Conservation (phyloP, 768 basidiomycete species). For the Suillus spraguei region DNA sequence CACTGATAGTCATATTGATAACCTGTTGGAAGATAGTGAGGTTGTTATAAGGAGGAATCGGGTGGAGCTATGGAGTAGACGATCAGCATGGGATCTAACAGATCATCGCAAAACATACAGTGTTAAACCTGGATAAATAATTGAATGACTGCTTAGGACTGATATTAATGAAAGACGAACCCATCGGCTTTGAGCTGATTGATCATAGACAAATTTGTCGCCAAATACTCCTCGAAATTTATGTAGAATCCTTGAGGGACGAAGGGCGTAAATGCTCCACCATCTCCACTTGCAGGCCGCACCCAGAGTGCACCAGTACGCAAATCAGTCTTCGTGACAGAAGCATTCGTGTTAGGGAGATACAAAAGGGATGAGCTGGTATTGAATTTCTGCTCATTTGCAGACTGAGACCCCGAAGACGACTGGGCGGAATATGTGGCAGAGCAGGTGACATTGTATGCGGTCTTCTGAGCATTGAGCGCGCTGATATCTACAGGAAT, state of each 20-base stretch:
- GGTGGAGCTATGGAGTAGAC: constrained; percentile 54
- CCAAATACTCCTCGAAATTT: constrained; percentile 55
- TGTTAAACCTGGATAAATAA: constrained; percentile 21
- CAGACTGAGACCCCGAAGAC: constrained; percentile 7
- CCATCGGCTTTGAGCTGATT: constrained; percentile 63
- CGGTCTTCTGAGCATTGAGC: constrained; percentile 29
- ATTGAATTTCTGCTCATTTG: constrained; percentile 31
- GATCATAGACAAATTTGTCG: constrained; percentile 51
- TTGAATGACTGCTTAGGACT: neutral
- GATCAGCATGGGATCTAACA: constrained; percentile 23
- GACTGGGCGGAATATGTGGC: constrained; percentile 28
- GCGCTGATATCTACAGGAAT: constrained; percentile 35
- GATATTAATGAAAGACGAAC: constrained; percentile 21
- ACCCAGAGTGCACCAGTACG: constrained; percentile 47
- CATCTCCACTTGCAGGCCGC: constrained; percentile 32
- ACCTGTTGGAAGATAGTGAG: constrained; percentile 37
- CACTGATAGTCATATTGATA: constrained; percentile 18
- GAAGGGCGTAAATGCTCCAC: constrained; percentile 37
- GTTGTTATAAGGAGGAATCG: constrained; percentile 68
- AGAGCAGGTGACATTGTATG: constrained; percentile 38
- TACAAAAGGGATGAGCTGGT: constrained; percentile 40
- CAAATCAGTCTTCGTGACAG: constrained; percentile 52
- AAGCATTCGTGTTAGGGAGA: constrained; percentile 37
- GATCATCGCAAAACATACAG: constrained; percentile 18
- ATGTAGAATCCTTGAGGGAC: constrained; percentile 81